Base-by-base conservation (phyloP, 2,329 filamentous ascomycete species). In the Cladophialophora psammophila region DNA sequence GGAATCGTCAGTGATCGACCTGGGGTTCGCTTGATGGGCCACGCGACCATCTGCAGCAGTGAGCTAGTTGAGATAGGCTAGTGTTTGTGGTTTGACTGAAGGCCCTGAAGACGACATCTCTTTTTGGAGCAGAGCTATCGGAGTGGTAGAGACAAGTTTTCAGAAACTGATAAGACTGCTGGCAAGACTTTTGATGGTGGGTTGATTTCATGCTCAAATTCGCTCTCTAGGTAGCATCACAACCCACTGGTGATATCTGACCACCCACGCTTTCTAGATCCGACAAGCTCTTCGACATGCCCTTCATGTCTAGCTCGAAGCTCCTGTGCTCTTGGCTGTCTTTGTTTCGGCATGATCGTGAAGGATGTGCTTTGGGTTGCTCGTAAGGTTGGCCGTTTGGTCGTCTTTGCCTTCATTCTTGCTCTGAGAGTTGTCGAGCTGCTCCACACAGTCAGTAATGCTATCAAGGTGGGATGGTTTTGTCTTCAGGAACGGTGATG, bases 281-380 rank as follows among this genome's bases (percentile, higher is more conserved):
- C 15, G 18, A 13, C 45, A 50, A 6, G 15, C 38, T 60, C 18
- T 36, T 36, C 32, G 1, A 32, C n/a, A 5, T 36, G 10, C 26
- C 10, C 32, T 36, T 18, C 57, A 60, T 36, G 12, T 6, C 40
- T 50, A 50, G 26, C 57, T 60, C n/a, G 26, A 45, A 9, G 59
- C 59, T n/a, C 36, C 35, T 26, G 59, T 61, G 6, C 53, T 66
- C 72, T 80, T 82, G 55, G 69, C 74, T 52, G 73, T 76, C 72
- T 78, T 78, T 45, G 76, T 71, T 57, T 79, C 75, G 65, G 71
- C 70, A 45, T 65, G 58, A 20, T 74, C 68, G 48, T 80, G 79
- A 34, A 81, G 69, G 34, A 72, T 72, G 72, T 80, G 80, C 57
- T 74, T 76, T 0, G 81, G 81, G 72, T 83, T 83, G 73, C 80